Evolutionary conservation across 1,139 yeast species (phyloP), one percentile per base, ranked within the genome.

Genomic region (Taphrina sp.): DNA sequence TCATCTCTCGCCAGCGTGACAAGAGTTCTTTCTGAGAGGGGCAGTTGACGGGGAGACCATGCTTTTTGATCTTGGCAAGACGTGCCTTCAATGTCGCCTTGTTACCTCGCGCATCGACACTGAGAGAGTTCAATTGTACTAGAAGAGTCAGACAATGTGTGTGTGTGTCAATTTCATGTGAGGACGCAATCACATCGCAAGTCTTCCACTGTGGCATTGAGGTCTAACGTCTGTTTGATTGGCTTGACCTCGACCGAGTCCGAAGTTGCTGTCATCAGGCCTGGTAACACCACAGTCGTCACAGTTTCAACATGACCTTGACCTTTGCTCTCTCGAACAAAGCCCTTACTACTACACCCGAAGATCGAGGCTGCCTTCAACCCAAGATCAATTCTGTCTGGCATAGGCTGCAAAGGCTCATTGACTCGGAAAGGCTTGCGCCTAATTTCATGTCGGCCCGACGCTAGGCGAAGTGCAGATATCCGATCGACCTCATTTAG

Each of bases 91-190:
- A 19, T 1, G 46, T 24, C 2, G 23, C 47, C 24, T 49, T 49
- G 24, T 49, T 36, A 22, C 54, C 54, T 22, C 33, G 29, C 19
- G 54, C 10, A n/a, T 38, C 31, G 7, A 49, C 19, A 16, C 35
- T 46, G 17, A 46, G 43, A 5, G 43, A 23, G 14, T 14, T 29
- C 28, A 46, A 28, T 36, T 46, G 52, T 20, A 24, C 52, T 46
- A 7, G 12, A 26, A 12, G 12, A 7, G 7, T 12, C 12, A 7
- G 7, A 26, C 10, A 26, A 26, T 26, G 7, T 26, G 31, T 12
- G 10, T 26, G 10, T 7, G 31, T 26, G 10, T 7, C 7, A 12
- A 26, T 7, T 7, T 7, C 7, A 12, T 26, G 10, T 26, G 31
- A 12, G 31, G 31, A 26, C 12, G 10, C 7, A 26, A 7, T 26